Percentiles rank a stretch among this genome's conserved stretches.
Evolutionary conservation across 352 stramenopile species (phyloP).

Genomic region (Globisporangium iwayamae): DNA sequence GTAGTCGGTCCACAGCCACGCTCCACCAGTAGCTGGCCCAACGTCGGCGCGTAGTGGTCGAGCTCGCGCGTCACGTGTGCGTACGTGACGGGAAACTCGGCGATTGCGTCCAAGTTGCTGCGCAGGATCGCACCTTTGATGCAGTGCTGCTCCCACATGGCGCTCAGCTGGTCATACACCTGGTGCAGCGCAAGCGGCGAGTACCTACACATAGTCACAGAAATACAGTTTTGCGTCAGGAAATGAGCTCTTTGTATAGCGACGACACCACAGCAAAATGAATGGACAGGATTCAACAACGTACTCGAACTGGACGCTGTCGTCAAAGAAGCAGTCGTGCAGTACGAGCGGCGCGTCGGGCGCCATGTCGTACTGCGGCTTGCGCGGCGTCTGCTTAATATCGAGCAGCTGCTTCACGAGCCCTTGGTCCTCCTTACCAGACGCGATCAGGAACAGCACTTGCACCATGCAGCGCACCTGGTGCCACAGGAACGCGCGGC

Average conservation of each 20-base stretch:
- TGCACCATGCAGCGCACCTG: slow-evolving; percentile 98
- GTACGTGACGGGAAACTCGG: slow-evolving; percentile 39
- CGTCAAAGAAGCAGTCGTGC: slow-evolving; percentile 94
- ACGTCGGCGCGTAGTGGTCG: slow-evolving; percentile 65
- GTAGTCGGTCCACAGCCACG: slow-evolving; percentile 20
- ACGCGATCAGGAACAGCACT: slow-evolving; percentile 95
- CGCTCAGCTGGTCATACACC: slow-evolving; percentile 73
- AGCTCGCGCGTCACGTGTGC: slow-evolving; percentile 54
- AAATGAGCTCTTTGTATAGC: slow-evolving; percentile 1
- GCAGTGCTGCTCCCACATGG: slow-evolving; percentile 80
- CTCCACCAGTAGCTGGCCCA: slow-evolving; percentile 75
- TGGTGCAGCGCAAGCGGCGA: slow-evolving; percentile 72
- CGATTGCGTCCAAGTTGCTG: slow-evolving; percentile 65
- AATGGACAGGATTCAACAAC: slow-evolving; percentile 12
- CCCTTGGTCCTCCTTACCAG: slow-evolving; percentile 85
- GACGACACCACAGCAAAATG: slow-evolving; percentile 19
- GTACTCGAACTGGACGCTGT: slow-evolving; percentile 75
- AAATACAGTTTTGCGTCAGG: background rate
- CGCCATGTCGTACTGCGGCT: slow-evolving; percentile 95
- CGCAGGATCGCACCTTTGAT: slow-evolving; percentile 72
- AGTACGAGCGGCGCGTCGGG: slow-evolving; percentile 95
- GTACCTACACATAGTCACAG: slow-evolving; percentile 32
- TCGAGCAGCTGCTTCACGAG: slow-evolving; percentile 92
- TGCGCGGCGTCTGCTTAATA: slow-evolving; percentile 80
- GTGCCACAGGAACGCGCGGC: slow-evolving; percentile 98